Percentiles rank a stretch among this genome's conserved stretches.
phyloP scores from a whole-genome alignment of 1,284 basidiomycete species.

The Cutaneotrichosporon sp. region DNA sequence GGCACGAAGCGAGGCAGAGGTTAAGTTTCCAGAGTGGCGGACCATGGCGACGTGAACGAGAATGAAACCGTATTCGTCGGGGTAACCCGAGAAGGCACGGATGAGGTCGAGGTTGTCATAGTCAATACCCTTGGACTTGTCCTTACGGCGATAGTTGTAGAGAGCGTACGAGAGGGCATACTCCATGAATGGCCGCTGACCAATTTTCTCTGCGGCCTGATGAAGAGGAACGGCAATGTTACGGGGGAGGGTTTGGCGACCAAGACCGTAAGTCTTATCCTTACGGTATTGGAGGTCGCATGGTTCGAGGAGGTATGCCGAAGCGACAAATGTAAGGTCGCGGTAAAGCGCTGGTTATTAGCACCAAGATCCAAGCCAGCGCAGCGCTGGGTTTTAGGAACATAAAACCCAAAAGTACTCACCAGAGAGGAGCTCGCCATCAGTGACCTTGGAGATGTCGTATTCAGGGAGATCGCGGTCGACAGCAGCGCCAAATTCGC shows the following conservation, averaged over 20 bases:
- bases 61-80: slow-evolving; percentile 27
- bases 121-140: slow-evolving; percentile 18
- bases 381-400: not conserved
- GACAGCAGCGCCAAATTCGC: slow-evolving; percentile 23
- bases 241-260: slow-evolving; percentile 25
- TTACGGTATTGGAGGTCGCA: slow-evolving; percentile 27
- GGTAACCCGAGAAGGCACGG: slow-evolving; percentile 27
- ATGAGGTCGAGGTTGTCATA: slow-evolving; percentile 28
- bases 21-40: slow-evolving; percentile 23
- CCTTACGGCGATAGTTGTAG: slow-evolving; percentile 28
- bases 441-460: slow-evolving; percentile 22
- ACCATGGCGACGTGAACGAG: slow-evolving; percentile 30
- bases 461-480: slow-evolving; percentile 24
- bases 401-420: not conserved
- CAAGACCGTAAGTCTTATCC: slow-evolving; percentile 25
- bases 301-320: slow-evolving; percentile 27
- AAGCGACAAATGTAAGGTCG: slow-evolving; percentile 27
- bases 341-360: slow-evolving; percentile 24
- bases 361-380: not conserved
- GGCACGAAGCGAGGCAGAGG: slow-evolving; percentile 14
- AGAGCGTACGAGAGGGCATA: slow-evolving; percentile 29
- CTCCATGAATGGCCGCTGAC: slow-evolving; percentile 30
- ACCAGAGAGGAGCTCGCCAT: slow-evolving; percentile 21
- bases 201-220: slow-evolving; percentile 22
- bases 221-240: slow-evolving; percentile 27